Evolutionary conservation across 2,329 filamentous ascomycete genomes (phyloP).

Genomic region (Pseudogymnoascus sp.): DNA sequence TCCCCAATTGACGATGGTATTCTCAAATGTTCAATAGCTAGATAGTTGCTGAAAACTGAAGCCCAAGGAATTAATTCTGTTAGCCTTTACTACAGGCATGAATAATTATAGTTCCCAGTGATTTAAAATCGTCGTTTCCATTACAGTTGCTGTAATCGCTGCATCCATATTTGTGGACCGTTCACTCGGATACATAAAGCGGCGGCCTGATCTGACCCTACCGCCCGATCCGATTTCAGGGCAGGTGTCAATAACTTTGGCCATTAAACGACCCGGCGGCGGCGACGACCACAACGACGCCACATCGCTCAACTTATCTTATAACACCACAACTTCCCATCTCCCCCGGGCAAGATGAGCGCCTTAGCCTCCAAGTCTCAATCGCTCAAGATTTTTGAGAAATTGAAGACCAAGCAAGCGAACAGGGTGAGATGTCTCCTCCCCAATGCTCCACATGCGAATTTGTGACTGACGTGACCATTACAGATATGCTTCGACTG

Average conservation of each 20-base stretch:
- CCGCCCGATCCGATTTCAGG: constrained; percentile 6
- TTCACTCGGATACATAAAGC: not conserved
- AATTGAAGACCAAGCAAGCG: constrained; percentile 85
- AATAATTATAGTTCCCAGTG: not conserved
- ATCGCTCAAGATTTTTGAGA: constrained; percentile 96
- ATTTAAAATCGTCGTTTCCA: not conserved
- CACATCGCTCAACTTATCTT: not conserved
- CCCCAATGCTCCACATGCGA: constrained; percentile 13
- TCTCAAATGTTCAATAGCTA: not conserved
- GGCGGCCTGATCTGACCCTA: constrained; percentile 4
- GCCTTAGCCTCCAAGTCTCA: constrained; percentile 77
- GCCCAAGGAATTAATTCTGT: not conserved
- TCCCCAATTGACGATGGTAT: not conserved
- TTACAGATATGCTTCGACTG: constrained; percentile 94
- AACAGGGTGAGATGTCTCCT: constrained; percentile 64
- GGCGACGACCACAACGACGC: constrained; percentile 8
- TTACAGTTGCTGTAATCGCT: not conserved
- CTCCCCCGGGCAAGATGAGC: constrained; percentile 40
- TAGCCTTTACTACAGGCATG: not conserved
- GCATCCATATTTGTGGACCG: not conserved
- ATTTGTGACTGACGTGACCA: constrained; percentile 10
- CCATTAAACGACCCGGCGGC: not conserved
- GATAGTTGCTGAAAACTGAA: not conserved
- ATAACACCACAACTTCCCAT: constrained; percentile 17
- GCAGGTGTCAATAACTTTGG: constrained; percentile 10